Conservation (phyloP, 768 basidiomycete genomes). For the Daedalea quercina region DNA sequence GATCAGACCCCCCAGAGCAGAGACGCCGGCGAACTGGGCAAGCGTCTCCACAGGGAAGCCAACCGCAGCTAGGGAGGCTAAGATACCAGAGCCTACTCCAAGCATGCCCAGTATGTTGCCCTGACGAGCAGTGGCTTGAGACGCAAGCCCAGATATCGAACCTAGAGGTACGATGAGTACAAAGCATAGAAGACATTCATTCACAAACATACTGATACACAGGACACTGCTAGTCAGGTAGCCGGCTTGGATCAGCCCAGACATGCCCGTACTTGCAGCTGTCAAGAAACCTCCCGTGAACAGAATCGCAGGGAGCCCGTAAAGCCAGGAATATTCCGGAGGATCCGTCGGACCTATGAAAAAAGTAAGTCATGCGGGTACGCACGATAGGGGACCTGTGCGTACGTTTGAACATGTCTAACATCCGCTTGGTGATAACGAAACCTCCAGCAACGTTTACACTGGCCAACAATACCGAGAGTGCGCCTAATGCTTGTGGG, state of each 20-base stretch:
- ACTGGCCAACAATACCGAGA: slow-evolving; percentile 82
- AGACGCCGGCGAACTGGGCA: slow-evolving; percentile 71
- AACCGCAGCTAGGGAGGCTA: slow-evolving; percentile 76
- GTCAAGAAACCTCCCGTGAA: slow-evolving; percentile 81
- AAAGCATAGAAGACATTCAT: not conserved
- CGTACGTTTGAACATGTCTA: slow-evolving; percentile 88
- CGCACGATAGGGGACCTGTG: not conserved
- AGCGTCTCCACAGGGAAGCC: slow-evolving; percentile 74
- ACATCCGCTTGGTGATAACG: slow-evolving; percentile 86
- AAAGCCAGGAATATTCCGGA: slow-evolving; percentile 83
- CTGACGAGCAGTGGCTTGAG: slow-evolving; percentile 76
- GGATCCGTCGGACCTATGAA: slow-evolving; percentile 69
- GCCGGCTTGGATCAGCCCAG: slow-evolving; percentile 82
- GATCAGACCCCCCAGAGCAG: slow-evolving; percentile 63
- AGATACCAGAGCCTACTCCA: slow-evolving; percentile 75
- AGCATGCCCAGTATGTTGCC: slow-evolving; percentile 88
- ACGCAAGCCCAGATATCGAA: slow-evolving; percentile 73
- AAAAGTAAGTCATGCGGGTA: not conserved
- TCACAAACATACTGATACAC: slow-evolving; percentile 63
- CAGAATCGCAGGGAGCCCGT: slow-evolving; percentile 69
- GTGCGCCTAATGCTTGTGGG: slow-evolving; percentile 72
- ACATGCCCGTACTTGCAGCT: slow-evolving; percentile 80
- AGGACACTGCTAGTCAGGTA: slow-evolving; percentile 82
- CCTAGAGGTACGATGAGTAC: slow-evolving; percentile 29
- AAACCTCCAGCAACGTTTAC: slow-evolving; percentile 88